phyloP scores from a whole-genome alignment of 306 rosid species.

The Trifolium pratense region DNA sequence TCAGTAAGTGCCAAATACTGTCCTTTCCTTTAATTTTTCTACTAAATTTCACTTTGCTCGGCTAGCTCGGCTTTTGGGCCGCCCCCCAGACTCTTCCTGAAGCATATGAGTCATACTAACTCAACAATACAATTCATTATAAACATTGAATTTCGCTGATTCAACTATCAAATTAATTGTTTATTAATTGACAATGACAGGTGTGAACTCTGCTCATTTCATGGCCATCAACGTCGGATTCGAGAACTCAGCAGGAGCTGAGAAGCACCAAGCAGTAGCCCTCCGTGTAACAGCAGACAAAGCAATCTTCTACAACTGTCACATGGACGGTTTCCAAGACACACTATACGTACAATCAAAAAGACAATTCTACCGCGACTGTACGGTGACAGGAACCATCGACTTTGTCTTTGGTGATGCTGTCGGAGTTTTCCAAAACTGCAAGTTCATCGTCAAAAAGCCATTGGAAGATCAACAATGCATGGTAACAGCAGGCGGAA shows the following conservation, averaged over 20 bases:
- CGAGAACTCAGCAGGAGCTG: slow-evolving; percentile 63
- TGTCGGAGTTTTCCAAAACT: slow-evolving; percentile 58
- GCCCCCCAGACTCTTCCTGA: too few species aligned
- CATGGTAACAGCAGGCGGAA: slow-evolving; percentile 75
- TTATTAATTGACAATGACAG: slow-evolving; percentile 51
- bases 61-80: too few species aligned
- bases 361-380: slow-evolving; percentile 65
- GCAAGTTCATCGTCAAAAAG: slow-evolving; percentile 58
- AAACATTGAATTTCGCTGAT: neutral
- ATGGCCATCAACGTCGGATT: slow-evolving; percentile 70
- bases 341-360: slow-evolving; percentile 56
- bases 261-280: slow-evolving; percentile 62
- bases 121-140: too few species aligned
- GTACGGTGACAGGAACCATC: slow-evolving; percentile 52
- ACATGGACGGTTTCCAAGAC: slow-evolving; percentile 64
- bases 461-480: slow-evolving; percentile 52
- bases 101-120: too few species aligned
- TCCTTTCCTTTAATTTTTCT: too few species aligned
- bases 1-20: slow-evolving; percentile 48
- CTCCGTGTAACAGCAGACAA: slow-evolving; percentile 57
- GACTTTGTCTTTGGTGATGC: slow-evolving; percentile 70
- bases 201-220: slow-evolving; percentile 65
- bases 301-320: slow-evolving; percentile 58
- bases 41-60: too few species aligned
- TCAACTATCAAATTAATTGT: neutral